Evolutionary conservation across 2,329 filamentous ascomycete genomes (phyloP), one percentile per base, ranked within the genome.

Genomic region (Metarhizium anisopliae): DNA sequence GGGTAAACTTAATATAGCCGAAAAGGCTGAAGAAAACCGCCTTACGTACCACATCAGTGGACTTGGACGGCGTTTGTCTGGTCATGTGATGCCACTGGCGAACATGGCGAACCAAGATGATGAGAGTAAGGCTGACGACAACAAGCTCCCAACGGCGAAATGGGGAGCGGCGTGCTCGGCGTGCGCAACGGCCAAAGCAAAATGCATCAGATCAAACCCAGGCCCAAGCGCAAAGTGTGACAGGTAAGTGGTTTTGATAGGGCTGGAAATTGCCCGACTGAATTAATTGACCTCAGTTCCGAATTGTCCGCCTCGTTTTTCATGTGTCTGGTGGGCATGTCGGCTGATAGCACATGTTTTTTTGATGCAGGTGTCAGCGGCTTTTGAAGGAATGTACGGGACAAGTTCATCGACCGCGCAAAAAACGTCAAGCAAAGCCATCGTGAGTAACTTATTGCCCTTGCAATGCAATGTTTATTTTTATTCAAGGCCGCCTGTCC

Each of bases 101-200:
- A 53, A 53, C 50, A 57, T 53, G 43, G 47, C 49, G 40, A 47
- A 53, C 53, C 49, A 50, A 50, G 47, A 40, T 14, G 51, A 30
- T 6, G 53, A 56, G 30, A 47, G 42, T 13, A 45, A 36, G 14
- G 38, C 59, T 14, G 61, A 65, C 32, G 57, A 66, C 52, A 65
- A 61, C 25, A 70, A 70, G 61, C 63, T 68, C 35, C 63, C 70
- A 16, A 69, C 69, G 56, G 70, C 70, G 35, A 72, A 71, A 75
- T 79, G 77, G 77, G 77, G 77, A 16, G 75, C 75, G 4, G 77
- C 77, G 1, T 79, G 77, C 52, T 68, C 74, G 5, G 67, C 74
- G 1, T 79, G 77, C 59, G 75, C 77, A 6, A 67, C 71, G 13
- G 74, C 77, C 36, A 79, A 79, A 60, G 76, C 77, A 7, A 79